Percentiles rank a stretch among this genome's conserved stretches.
Conservation (phyloP, 169 alveolate genomes). For the Plasmodium berghei region DNA sequence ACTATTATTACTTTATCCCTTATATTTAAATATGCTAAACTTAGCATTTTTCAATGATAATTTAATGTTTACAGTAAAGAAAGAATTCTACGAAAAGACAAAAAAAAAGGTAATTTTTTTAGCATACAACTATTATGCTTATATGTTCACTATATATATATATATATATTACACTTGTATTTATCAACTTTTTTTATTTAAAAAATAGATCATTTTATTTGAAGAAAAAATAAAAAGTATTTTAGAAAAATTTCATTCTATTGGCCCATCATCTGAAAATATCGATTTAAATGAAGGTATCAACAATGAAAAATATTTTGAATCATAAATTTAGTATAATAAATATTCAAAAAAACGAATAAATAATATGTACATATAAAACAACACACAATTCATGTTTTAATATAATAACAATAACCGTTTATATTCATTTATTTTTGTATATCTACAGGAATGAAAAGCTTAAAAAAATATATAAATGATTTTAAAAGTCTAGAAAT, state of each 20-base stretch:
- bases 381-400: neutral
- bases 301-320: neutral
- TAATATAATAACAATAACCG: neutral
- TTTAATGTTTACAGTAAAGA: conserved; percentile 67
- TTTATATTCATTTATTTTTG: neutral
- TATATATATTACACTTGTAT: neutral
- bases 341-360: no score
- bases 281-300: conserved; percentile 70
- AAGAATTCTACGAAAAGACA: conserved; percentile 68
- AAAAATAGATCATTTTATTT: conserved; percentile 36
- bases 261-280: conserved; percentile 69
- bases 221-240: conserved; percentile 72
- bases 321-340: no score
- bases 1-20: conserved; percentile 36
- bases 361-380: neutral
- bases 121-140: neutral
- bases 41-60: conserved; percentile 69
- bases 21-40: conserved; percentile 61
- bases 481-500: conserved; percentile 50
- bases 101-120: conserved; percentile 49
- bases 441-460: conserved; percentile 50
- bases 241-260: conserved; percentile 37
- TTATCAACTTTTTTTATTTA: neutral
- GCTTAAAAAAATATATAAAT: conserved; percentile 63
- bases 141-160: neutral